A percentile compares a stretch with the other conserved stretches of the same genome.
Conservation (phyloP, 495 filamentous ascomycete genomes). For the Aspergillus affinis region DNA sequence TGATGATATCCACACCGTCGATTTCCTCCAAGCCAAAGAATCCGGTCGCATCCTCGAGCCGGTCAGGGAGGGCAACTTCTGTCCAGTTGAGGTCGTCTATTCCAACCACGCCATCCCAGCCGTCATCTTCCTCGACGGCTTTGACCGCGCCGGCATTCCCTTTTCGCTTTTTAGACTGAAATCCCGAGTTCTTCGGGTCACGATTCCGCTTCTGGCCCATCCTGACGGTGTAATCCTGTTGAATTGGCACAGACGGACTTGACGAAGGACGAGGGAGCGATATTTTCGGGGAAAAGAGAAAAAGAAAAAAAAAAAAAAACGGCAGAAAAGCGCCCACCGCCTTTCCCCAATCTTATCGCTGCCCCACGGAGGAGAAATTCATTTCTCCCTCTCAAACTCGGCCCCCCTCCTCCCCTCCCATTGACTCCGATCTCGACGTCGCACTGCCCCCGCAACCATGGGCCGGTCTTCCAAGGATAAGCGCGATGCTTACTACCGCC, state of each 20-base stretch:
- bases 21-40: conserved; percentile 94
- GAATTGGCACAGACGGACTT: not conserved
- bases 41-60: conserved; percentile 87
- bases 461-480: conserved; percentile 99
- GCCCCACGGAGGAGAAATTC: conserved; percentile 15
- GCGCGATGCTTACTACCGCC: conserved; percentile 93
- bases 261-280: not conserved
- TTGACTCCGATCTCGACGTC: not conserved
- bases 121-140: conserved; percentile 18
- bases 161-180: conserved; percentile 49
- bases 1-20: conserved; percentile 80
- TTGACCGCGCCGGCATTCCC: conserved; percentile 39
- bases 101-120: conserved; percentile 31
- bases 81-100: conserved; percentile 80
- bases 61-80: conserved; percentile 77
- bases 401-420: not conserved
- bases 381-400: conserved; percentile 7
- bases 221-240: not conserved
- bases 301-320: conserved; percentile 32
- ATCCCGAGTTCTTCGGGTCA: conserved; percentile 36
- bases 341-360: conserved; percentile 17
- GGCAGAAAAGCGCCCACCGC: conserved; percentile 34
- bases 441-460: conserved; percentile 51
- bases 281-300: conserved; percentile 7
- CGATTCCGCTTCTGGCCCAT: conserved; percentile 52